Evolutionary conservation across 2,329 filamentous ascomycete genomes (phyloP), one percentile per base, ranked within the genome.

Genomic region (Saccharata proteae): DNA sequence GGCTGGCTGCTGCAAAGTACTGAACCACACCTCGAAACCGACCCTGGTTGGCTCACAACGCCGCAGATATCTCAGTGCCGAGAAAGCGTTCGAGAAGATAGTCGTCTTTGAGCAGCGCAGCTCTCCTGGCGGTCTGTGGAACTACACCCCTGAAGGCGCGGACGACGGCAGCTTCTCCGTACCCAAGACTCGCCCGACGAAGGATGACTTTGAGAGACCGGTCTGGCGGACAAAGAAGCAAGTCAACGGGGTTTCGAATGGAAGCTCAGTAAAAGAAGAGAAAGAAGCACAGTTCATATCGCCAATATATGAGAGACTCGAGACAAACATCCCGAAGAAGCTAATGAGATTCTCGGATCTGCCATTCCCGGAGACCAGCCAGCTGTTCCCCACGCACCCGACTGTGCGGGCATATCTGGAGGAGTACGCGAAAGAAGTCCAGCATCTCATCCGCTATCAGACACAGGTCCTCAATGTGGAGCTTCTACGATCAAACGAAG

Each of bases 261-360:
- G 38, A 17, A 29, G 33, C 1, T 21, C 38, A 4, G n/a, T n/a
- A n/a, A 24, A 36, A 9, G 29, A 38, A 7, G 29, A 40, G 5
- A 48, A 51, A 17, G 37, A 68, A 1, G 69, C 78, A 5, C 54
- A 74, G 3, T 93, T 88, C 46, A 65, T 82, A n/a, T 83, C 80
- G 12, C 80, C 86, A 3, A 72, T 93, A 57, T 94, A 94, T 53
- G 74, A 84, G 28, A 60, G 68, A 15, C 62, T 94, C 11, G 78
- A 93, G 47, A 85, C 86, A 14, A 96, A 96, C 52, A 85, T 94
- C 28, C 81, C 85, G 0, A 73, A 79, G 37, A 64, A 66, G 0
- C 52, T 94, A 31, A 96, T 96, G 88, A 62, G 67, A 4, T 94
- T 77, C 52, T 77, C 77, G 4, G 80, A 88, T 42, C 60, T 71